Conservation (phyloP, 2,329 filamentous ascomycete genomes). For the Exophiala aquamarina region DNA sequence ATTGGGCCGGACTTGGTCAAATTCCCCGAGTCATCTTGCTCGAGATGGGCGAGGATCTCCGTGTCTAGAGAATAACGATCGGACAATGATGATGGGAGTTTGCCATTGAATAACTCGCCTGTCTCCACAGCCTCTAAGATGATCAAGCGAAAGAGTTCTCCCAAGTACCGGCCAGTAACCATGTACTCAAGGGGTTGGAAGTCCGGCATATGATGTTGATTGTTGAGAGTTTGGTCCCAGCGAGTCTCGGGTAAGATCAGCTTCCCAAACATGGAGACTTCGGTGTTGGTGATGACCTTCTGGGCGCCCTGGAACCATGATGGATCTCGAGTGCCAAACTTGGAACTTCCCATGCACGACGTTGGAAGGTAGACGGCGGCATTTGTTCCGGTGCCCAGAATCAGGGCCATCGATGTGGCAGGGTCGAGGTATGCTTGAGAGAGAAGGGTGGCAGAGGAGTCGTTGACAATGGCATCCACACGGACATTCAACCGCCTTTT, state of each 20-base stretch:
- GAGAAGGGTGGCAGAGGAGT: constrained; percentile 61
- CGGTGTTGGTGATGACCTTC: constrained; percentile 64
- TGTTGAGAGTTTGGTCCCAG: constrained; percentile 63
- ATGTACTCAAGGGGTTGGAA: constrained; percentile 67
- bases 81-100: constrained; percentile 55
- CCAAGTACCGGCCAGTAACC: constrained; percentile 63
- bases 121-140: constrained; percentile 59
- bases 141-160: constrained; percentile 63
- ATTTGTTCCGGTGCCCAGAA: constrained; percentile 66
- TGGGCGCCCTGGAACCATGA: constrained; percentile 58
- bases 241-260: constrained; percentile 58
- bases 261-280: constrained; percentile 65
- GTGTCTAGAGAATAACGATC: constrained; percentile 62
- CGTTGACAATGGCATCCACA: constrained; percentile 64
- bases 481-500: constrained; percentile 56
- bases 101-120: constrained; percentile 56
- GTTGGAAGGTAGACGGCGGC: constrained; percentile 63
- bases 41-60: constrained; percentile 57
- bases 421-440: constrained; percentile 63
- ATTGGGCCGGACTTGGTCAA: constrained; percentile 42
- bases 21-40: constrained; percentile 44
- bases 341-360: constrained; percentile 51
- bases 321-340: constrained; percentile 56
- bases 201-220: constrained; percentile 56
- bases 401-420: constrained; percentile 62